phyloP scores from a whole-genome alignment of 495 filamentous ascomycete genomes.

The Penicillium coffeae region DNA sequence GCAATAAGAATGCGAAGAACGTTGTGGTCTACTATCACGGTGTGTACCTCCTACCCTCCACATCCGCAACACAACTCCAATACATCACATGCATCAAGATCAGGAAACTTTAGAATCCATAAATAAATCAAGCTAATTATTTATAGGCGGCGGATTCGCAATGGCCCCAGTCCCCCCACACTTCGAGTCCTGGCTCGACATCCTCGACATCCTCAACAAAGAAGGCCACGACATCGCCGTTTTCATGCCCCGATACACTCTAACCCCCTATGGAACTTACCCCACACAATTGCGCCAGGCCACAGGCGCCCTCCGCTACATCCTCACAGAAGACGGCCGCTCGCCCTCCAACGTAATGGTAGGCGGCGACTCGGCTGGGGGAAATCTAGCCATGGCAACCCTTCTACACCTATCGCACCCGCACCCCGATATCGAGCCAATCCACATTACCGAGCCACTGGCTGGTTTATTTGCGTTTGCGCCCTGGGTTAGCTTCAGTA shows the following conservation, averaged over 20 bases:
- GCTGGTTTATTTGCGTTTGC: constrained; percentile 48
- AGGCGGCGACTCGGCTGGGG: constrained; percentile 63
- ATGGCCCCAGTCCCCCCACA: constrained; percentile 39
- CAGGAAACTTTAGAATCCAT: neutral
- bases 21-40: constrained; percentile 59
- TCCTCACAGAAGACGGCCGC: constrained; percentile 37
- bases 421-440: constrained; percentile 44
- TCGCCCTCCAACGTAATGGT: constrained; percentile 47
- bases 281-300: constrained; percentile 58
- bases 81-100: neutral
- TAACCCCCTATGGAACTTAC: constrained; percentile 51
- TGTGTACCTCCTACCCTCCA: constrained; percentile 17
- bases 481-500: constrained; percentile 54
- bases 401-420: constrained; percentile 60
- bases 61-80: neutral
- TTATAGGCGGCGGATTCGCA: constrained; percentile 56
- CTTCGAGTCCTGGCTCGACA: constrained; percentile 42
- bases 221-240: constrained; percentile 45
- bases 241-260: constrained; percentile 53
- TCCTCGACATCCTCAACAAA: constrained; percentile 40
- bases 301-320: constrained; percentile 48
- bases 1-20: constrained; percentile 51
- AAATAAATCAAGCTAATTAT: neutral
- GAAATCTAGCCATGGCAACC: constrained; percentile 51
- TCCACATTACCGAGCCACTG: constrained; percentile 34